phyloP scores from a whole-genome alignment of 805 yeast genomes.

The Yarrowia alimentaria region DNA sequence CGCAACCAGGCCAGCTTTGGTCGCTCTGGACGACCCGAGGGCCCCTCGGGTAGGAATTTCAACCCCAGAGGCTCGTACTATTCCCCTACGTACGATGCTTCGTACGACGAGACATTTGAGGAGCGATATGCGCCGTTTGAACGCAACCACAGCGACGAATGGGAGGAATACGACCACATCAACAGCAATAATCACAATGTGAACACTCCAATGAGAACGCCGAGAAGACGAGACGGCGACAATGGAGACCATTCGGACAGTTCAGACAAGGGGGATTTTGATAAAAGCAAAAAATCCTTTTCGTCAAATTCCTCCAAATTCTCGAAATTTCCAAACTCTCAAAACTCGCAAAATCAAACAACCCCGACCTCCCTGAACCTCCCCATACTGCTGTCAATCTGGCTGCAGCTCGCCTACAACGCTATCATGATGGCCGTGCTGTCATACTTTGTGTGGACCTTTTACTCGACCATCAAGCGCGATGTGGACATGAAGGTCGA shows the following conservation, averaged over 20 bases:
- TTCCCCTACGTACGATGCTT: conserved; percentile 5
- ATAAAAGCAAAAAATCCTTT: too few species aligned
- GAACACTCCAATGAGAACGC: conserved; percentile 10
- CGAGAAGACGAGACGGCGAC: conserved; percentile 1
- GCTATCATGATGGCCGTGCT: conserved; percentile 50
- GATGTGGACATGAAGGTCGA: conserved; percentile 75
- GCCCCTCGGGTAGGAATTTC: too few species aligned
- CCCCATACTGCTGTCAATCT: conserved; percentile 39
- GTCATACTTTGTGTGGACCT: conserved; percentile 51
- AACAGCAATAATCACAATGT: conserved; percentile 6
- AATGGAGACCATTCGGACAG: conserved; percentile 4
- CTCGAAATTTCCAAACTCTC: neutral
- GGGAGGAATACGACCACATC: conserved; percentile 23
- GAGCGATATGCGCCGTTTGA: conserved; percentile 4
- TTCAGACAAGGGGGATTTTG: too few species aligned
- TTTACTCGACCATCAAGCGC: conserved; percentile 54
- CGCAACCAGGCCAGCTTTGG: too few species aligned
- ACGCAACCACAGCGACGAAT: neutral
- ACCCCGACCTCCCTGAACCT: conserved; percentile 7
- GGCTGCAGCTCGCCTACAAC: conserved; percentile 64
- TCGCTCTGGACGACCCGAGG: conserved; percentile 1
- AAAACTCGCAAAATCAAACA: neutral
- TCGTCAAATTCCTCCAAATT: too few species aligned
- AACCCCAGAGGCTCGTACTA: conserved; percentile 3
- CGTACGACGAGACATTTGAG: conserved; percentile 7